Base-by-base conservation (phyloP, 2,329 filamentous ascomycete species). In the Didymella sp. region DNA sequence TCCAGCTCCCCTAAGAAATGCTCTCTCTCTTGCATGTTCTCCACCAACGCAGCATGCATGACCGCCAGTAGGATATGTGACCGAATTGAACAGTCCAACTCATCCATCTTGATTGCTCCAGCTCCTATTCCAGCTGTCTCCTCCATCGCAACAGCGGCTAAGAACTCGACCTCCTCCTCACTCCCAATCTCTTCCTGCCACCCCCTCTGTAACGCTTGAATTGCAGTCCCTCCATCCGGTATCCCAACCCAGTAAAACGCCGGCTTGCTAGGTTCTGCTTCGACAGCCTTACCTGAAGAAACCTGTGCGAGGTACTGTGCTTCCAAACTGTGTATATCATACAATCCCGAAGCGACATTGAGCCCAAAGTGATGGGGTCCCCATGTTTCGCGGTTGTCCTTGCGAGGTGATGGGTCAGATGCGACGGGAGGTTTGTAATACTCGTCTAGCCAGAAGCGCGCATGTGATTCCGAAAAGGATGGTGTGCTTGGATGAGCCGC, bases 41-140 rank as follows among this genome's bases (percentile, higher is more conserved):
- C 15, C 46, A 57, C 54, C 47, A 51, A 51, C 42, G 54, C 54
- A 46, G 54, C 54, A 48, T 52, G 47, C 54, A 57, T 52, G 47
- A 57, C 54, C 47, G 48, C 54, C 38, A 57, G 54, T 52, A 57
- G 54, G 48, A 57, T 57, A 57, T 57, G 54, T 52, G 54, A 52
- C 47, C 54, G 47, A 27, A 57, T 57, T 52, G 54, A 52, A 52
- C 47, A 57, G 54, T 57, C 48, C 48, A 57, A 48, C 54, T 48
- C 48, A 52, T 57, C 47, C 42, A 57, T 22, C 41, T 57, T 57
- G 42, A 57, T 57, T 57, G 54, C 54, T 48, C 47, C 54, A 42
- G 54, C 46, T 52, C 54, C 54, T 52, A 57, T 15, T 51, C 48
- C 54, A 27, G 47, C 54, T 52, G 48, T 57, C 54, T 57, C 54